A percentile compares a stretch with the other conserved stretches of the same genome.
Evolutionary conservation across 352 stramenopile genomes (phyloP).

Genomic region (Phytopythium kandeliae): DNA sequence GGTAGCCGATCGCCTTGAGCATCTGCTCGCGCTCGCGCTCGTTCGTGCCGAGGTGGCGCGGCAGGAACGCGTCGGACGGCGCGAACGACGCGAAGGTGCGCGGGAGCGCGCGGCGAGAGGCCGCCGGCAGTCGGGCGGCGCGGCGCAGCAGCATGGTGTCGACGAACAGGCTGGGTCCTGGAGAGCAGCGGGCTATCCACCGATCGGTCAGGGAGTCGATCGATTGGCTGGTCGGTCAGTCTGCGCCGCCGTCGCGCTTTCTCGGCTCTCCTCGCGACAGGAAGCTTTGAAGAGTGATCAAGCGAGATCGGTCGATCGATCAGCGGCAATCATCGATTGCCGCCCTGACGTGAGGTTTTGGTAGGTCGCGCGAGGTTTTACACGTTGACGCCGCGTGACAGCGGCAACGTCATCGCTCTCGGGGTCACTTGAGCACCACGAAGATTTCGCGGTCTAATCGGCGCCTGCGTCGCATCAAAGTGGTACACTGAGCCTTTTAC

Average conservation of each 20-base stretch:
- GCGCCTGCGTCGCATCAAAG: no score
- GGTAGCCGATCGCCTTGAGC: constrained; percentile 91
- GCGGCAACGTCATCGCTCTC: neutral
- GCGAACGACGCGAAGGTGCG: constrained; percentile 23
- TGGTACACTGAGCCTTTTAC: no score
- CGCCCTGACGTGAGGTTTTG: neutral
- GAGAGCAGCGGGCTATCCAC: neutral
- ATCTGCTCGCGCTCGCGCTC: constrained; percentile 88
- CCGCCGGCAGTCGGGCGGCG: constrained; percentile 2
- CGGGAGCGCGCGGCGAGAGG: constrained; percentile 3
- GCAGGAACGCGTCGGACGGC: constrained; percentile 58
- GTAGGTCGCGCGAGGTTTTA: neutral
- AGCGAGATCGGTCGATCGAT: no score
- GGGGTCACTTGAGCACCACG: no score
- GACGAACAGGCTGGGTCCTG: no score
- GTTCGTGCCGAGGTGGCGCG: constrained; percentile 81
- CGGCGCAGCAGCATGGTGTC: constrained; percentile 5
- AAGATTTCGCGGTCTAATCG: no score
- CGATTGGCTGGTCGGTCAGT: no score
- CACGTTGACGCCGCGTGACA: neutral
- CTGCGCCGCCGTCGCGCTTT: neutral
- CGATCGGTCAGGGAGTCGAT: no score
- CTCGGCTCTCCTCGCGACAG: neutral
- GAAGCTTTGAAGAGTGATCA: constrained; percentile 8
- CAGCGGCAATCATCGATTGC: no score